A percentile compares a stretch with the other conserved stretches of the same genome.
phyloP scores from a whole-genome alignment of 306 rosid species.

The Pachyrhizus erosus region DNA sequence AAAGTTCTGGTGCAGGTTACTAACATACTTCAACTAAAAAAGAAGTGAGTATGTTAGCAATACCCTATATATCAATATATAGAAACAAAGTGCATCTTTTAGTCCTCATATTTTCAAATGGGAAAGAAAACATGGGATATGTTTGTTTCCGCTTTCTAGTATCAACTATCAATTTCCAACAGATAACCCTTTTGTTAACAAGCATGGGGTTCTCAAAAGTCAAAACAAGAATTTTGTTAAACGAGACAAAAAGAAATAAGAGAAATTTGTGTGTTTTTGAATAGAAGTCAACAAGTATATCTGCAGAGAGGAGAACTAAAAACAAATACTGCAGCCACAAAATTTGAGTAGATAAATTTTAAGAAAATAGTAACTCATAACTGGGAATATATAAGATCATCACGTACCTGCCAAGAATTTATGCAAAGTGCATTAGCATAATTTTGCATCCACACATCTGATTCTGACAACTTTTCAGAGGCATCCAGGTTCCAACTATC shows the following conservation, averaged over 20 bases:
- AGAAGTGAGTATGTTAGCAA: too few relatives aligned
- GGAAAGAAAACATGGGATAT: neutral
- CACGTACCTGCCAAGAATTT: constrained; percentile 93
- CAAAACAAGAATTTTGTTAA: constrained; percentile 15
- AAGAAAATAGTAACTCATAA: constrained; percentile 20
- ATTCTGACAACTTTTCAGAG: constrained; percentile 51
- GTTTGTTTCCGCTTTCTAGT: constrained; percentile 4
- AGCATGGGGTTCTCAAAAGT: constrained; percentile 12
- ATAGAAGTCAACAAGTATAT: constrained; percentile 29
- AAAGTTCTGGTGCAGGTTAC: too few relatives aligned
- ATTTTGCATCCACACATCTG: constrained; percentile 75
- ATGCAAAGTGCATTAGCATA: constrained; percentile 80
- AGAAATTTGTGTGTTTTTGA: constrained; percentile 1
- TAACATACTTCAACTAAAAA: too few relatives aligned
- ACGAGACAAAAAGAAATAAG: constrained; percentile 12
- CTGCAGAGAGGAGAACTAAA: neutral
- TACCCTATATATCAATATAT: too few relatives aligned
- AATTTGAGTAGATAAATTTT: neutral
- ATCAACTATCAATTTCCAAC: constrained; percentile 32
- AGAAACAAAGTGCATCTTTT: neutral
- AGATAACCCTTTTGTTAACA: neutral
- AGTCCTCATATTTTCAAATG: constrained; percentile 6
- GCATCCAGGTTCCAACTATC: constrained; percentile 62
- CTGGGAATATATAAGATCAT: constrained; percentile 21
- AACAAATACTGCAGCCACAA: constrained; percentile 17